Percentiles rank a stretch among this genome's conserved stretches.
Conservation (phyloP, 345 rosid species). For the Heritiera littoralis region DNA sequence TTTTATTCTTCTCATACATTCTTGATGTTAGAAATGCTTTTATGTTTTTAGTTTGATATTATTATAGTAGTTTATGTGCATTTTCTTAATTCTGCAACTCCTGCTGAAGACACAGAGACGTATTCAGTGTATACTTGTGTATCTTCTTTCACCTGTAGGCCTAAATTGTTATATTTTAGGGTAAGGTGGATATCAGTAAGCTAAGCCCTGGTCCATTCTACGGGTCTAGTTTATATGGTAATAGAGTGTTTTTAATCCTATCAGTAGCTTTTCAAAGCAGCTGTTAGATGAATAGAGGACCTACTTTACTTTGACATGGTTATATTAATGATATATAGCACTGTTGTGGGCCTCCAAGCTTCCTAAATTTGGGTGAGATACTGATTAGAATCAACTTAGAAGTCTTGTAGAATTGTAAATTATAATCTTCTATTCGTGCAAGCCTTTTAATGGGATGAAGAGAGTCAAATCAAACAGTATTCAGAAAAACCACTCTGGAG, state of each 20-base stretch:
- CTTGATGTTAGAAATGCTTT: neutral
- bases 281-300: neutral
- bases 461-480: neutral
- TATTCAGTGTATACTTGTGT: neutral
- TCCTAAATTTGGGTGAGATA: neutral
- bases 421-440: neutral
- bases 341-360: neutral
- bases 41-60: neutral
- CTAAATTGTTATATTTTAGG: neutral
- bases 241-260: neutral
- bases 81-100: neutral
- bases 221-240: neutral
- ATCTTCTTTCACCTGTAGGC: neutral
- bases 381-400: neutral
- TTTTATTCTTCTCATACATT: neutral
- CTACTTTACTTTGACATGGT: neutral
- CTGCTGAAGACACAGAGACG: neutral
- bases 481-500: neutral
- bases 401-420: neutral
- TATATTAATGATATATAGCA: neutral
- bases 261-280: neutral
- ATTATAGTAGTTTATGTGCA: neutral
- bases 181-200: neutral
- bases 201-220: neutral
- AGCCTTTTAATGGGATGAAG: neutral